Percentiles rank a stretch among this genome's conserved stretches.
phyloP scores from a whole-genome alignment of 129 eudicot genomes.

The Lactuca sativa region DNA sequence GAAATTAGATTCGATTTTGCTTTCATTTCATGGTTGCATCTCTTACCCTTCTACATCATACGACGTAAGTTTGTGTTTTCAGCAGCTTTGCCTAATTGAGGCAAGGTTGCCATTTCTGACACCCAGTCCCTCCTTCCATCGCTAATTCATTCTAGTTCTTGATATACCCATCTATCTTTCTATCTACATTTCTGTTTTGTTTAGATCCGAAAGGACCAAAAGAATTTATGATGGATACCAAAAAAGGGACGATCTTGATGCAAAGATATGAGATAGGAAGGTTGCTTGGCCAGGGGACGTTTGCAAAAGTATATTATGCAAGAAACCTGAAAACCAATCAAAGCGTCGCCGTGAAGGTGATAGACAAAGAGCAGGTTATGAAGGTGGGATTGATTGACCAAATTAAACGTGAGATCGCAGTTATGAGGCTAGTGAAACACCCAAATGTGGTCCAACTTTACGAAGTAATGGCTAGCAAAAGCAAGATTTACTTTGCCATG shows the following conservation, averaged over 20 bases:
- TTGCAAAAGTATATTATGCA: slow-evolving; percentile 67
- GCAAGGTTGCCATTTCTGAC: slow-evolving; percentile 12
- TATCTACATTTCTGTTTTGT: neutral
- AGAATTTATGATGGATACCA: slow-evolving; percentile 12
- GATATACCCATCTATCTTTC: neutral
- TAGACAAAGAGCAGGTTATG: slow-evolving; percentile 55
- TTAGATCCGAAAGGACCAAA: neutral
- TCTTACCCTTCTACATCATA: neutral
- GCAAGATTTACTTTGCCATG: slow-evolving; percentile 72
- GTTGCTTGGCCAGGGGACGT: slow-evolving; percentile 65
- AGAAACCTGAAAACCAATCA: slow-evolving; percentile 41
- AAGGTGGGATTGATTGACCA: slow-evolving; percentile 58
- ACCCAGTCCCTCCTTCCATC: neutral
- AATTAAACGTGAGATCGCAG: slow-evolving; percentile 74
- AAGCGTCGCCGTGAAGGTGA: slow-evolving; percentile 58
- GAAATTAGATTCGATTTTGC: neutral
- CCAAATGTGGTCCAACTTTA: slow-evolving; percentile 62
- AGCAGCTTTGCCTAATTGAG: slow-evolving; percentile 17
- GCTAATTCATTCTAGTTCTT: neutral
- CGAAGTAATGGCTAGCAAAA: slow-evolving; percentile 72
- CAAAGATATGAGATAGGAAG: slow-evolving; percentile 49
- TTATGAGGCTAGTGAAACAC: slow-evolving; percentile 58
- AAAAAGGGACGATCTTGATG: slow-evolving; percentile 33
- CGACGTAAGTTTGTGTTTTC: neutral
- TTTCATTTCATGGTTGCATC: neutral